Conservation (phyloP, 2,329 filamentous ascomycete species). For the Ambrosiella cleistominuta region DNA sequence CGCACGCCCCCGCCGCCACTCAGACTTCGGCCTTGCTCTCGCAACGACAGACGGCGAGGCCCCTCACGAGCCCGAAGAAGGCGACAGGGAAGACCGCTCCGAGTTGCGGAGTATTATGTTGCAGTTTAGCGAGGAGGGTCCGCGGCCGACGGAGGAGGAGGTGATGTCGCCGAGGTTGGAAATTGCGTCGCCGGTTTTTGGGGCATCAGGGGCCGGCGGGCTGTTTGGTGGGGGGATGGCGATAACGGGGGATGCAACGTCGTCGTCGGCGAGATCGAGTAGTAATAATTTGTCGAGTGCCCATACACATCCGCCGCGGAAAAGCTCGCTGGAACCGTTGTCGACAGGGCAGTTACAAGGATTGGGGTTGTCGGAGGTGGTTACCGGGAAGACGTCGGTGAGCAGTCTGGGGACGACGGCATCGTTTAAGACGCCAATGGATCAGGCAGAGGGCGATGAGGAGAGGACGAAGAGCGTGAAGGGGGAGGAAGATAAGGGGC, state of each 20-base stretch:
- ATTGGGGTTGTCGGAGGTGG: constrained; percentile 15
- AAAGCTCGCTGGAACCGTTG: constrained; percentile 68
- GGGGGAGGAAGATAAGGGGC: constrained; percentile 28
- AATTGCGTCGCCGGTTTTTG: constrained; percentile 60
- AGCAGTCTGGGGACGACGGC: constrained; percentile 20
- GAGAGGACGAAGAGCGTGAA: too few species aligned
- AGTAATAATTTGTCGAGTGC: not conserved
- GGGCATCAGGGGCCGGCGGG: constrained; percentile 27
- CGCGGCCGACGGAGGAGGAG: constrained; percentile 56
- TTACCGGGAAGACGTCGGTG: not conserved
- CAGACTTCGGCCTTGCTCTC: constrained; percentile 25
- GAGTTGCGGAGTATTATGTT: constrained; percentile 98
- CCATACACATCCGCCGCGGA: constrained; percentile 56
- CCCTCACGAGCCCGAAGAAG: constrained; percentile 45
- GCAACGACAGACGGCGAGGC: constrained; percentile 25
- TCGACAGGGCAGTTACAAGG: constrained; percentile 34
- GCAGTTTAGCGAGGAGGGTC: constrained; percentile 65
- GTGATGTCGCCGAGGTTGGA: constrained; percentile 85
- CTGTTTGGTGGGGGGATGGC: not conserved
- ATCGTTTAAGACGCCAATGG: constrained; percentile 12
- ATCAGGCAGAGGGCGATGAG: constrained; percentile 12
- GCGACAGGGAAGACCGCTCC: constrained; percentile 52
- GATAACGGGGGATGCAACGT: not conserved
- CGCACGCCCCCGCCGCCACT: constrained; percentile 31
- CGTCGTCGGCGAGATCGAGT: not conserved